A percentile compares a stretch with the other conserved stretches of the same genome.
Conservation (phyloP, 2,329 filamentous ascomycete species). For the Aureobasidium zeae region DNA sequence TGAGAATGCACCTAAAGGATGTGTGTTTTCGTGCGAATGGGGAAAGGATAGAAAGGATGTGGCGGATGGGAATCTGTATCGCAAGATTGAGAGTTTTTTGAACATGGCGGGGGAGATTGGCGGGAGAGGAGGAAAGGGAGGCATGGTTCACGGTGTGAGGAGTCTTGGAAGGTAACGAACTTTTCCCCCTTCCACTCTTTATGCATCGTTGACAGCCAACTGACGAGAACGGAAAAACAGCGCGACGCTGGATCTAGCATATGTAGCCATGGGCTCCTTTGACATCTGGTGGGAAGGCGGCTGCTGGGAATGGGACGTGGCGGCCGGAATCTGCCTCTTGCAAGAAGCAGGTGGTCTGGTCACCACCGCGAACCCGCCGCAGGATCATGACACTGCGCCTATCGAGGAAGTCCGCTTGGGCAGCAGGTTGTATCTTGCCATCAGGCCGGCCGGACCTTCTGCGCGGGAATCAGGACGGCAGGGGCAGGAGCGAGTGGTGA, state of each 20-base stretch:
- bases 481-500: constrained; percentile 59
- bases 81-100: constrained; percentile 65
- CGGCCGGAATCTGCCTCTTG: constrained; percentile 63
- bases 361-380: constrained; percentile 63
- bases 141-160: constrained; percentile 69
- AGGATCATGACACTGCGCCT: constrained; percentile 44
- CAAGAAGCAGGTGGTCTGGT: constrained; percentile 65
- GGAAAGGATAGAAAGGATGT: constrained; percentile 64
- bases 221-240: constrained; percentile 33
- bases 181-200: not conserved
- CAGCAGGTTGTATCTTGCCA: constrained; percentile 61
- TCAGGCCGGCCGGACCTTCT: constrained; percentile 58
- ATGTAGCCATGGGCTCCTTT: constrained; percentile 64
- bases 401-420: constrained; percentile 56
- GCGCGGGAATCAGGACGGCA: constrained; percentile 54
- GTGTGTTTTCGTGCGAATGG: constrained; percentile 69
- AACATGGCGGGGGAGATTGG: constrained; percentile 63
- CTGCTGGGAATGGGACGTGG: constrained; percentile 77
- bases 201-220: not conserved
- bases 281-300: constrained; percentile 74
- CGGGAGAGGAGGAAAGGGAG: constrained; percentile 55
- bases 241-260: constrained; percentile 65
- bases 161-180: constrained; percentile 50
- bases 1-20: constrained; percentile 54
- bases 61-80: constrained; percentile 57